These are phyloP conservation scores for Malus sieversii DNA, from an alignment of 306 rosid genomes.

Conservation along the genomic window DNA sequence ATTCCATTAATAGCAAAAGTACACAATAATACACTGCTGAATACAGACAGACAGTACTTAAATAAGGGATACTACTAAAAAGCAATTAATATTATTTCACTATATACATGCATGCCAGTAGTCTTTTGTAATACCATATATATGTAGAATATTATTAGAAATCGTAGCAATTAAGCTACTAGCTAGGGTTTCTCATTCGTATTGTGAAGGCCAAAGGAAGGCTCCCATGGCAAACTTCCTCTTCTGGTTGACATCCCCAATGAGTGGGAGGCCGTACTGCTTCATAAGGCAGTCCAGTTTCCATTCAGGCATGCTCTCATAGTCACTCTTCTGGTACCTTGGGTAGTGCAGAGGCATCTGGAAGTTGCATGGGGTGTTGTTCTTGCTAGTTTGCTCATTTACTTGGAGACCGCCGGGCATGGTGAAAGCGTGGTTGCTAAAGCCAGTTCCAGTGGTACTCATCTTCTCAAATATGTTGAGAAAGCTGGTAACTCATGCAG, in stretches of 20 bases:
- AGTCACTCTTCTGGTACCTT: slow-evolving; percentile 24
- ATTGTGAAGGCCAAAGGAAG: slow-evolving; percentile 37
- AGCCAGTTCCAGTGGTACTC: slow-evolving; percentile 15
- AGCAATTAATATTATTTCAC: background rate
- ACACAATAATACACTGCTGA: background rate
- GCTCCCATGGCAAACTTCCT: slow-evolving; percentile 42
- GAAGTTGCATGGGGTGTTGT: slow-evolving; percentile 1
- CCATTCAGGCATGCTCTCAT: slow-evolving; percentile 41
- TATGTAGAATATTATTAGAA: background rate
- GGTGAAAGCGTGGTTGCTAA: background rate
- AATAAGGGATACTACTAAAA: too few species aligned
- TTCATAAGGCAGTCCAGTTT: slow-evolving; percentile 25
- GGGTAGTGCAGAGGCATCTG: slow-evolving; percentile 39
- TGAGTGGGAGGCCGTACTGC: slow-evolving; percentile 29
- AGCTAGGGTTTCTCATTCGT: background rate
- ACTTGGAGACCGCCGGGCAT: background rate
- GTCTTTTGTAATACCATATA: background rate
- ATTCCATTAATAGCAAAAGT: background rate
- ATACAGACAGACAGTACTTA: background rate
- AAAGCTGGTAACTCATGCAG: background rate
- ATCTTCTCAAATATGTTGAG: background rate
- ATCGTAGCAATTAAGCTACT: background rate
- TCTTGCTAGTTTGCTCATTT: background rate
- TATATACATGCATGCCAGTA: background rate
- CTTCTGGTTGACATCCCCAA: slow-evolving; percentile 28